Base-by-base conservation (phyloP, 306 rosid species). In the Echinosophora koreensis region DNA sequence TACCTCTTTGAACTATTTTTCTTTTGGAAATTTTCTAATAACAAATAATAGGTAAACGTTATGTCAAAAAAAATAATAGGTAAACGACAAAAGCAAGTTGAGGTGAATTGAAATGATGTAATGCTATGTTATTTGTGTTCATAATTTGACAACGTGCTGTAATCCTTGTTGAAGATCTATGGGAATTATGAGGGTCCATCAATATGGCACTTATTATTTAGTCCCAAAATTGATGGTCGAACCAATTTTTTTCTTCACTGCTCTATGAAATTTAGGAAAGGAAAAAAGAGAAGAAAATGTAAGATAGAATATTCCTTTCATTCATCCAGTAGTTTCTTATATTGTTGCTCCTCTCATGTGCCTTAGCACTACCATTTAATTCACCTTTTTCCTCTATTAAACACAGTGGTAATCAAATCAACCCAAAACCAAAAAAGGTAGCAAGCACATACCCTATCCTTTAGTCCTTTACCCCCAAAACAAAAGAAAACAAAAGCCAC, bases 291-390 rank as follows among this genome's bases (percentile, higher is more conserved):
- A 39, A 16, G 32, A 42, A 69, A 59, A 50, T 28, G 52, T 50
- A 71, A 41, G 67, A 70, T 59, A 57, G 49, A 51, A 72, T 77
- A 63, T 77, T 72, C 80, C 46, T 47, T 66, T 71, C 74, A 61
- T 46, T 52, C 76, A 44, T 17, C 41, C 8, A 59, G 28, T 79
- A 41, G 44, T 55, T 52, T 77, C 57, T 8, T 22, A 18, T 65
- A 71, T 77, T 82, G 66, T 66, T 77, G 78, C 60, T 34, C 71
- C 50, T 73, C 85, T 78, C 77, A 76, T 55, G 71, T 76, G 63
- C 60, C 79, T 41, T 76, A 69, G 59, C 84, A 87, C 78, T 52
- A 11, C 13, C 82, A 80, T 69, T 79, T 72, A 59, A 76, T 61
- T 54, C 76, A 77, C 8, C 44, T 17, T 77, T 12, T 50, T 66